phyloP scores from a whole-genome alignment of 2,329 filamentous ascomycete genomes.

The Plectosphaerella cucumerina region DNA sequence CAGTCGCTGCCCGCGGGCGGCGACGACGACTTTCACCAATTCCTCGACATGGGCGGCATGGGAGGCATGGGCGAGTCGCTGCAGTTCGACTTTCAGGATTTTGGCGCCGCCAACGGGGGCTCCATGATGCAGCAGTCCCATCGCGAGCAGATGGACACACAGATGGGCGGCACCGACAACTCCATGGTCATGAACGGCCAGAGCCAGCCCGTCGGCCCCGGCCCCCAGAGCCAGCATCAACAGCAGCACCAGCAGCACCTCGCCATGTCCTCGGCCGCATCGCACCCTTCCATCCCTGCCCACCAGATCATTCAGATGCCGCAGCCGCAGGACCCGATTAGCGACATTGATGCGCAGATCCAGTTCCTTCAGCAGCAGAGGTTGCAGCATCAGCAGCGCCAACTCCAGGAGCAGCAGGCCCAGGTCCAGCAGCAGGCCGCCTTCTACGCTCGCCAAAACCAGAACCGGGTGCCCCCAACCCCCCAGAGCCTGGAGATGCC shows the following conservation, averaged over 20 bases:
- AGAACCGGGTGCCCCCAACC: constrained; percentile 69
- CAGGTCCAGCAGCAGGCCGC: constrained; percentile 31
- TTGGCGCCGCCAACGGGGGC: constrained; percentile 34
- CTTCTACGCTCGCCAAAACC: constrained; percentile 42
- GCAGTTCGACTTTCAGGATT: constrained; percentile 57
- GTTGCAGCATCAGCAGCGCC: constrained; percentile 55
- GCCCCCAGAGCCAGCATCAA: constrained; percentile 18
- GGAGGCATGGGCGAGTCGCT: constrained; percentile 47
- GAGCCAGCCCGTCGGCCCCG: constrained; percentile 6
- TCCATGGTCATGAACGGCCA: constrained; percentile 27
- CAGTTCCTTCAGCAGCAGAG: constrained; percentile 62
- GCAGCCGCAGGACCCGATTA: constrained; percentile 47
- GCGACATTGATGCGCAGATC: constrained; percentile 61
- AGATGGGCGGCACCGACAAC: constrained; percentile 42
- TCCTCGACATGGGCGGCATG: constrained; percentile 57
- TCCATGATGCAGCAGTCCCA: constrained; percentile 34
- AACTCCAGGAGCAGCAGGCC: constrained; percentile 52
- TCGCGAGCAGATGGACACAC: constrained; percentile 41
- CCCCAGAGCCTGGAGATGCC: constrained; percentile 78
- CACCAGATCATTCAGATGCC: constrained; percentile 40
- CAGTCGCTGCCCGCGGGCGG: constrained; percentile 44
- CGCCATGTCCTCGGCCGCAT: constrained; percentile 41
- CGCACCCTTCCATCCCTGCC: constrained; percentile 41
- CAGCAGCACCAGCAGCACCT: constrained; percentile 38
- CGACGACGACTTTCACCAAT: constrained; percentile 62